Evolutionary conservation across 768 basidiomycete species (phyloP).

Genomic region (Hortiboletus campestris): DNA sequence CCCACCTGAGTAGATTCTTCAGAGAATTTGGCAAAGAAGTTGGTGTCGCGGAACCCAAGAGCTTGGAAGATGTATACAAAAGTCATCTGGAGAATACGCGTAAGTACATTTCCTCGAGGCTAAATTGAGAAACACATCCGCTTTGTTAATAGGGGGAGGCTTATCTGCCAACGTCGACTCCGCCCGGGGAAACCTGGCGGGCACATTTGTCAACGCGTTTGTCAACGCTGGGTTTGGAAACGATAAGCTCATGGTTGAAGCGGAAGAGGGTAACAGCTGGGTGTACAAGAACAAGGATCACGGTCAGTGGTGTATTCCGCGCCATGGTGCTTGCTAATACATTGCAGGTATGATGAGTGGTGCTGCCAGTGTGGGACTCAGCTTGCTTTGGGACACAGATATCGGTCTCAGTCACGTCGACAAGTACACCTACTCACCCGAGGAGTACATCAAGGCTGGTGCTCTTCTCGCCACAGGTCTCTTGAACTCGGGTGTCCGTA

Average conservation of each 20-base stretch:
- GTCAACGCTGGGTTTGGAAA: conserved; percentile 99
- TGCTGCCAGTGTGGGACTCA: conserved; percentile 89
- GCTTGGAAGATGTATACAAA: conserved; percentile 96
- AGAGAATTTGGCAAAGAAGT: conserved; percentile 91
- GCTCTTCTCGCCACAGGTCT: conserved; percentile 94
- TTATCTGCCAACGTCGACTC: conserved; percentile 83
- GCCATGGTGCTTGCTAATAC: conserved; percentile 1
- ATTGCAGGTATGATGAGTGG: conserved; percentile 89
- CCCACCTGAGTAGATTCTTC: conserved; percentile 80
- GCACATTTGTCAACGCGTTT: conserved; percentile 98
- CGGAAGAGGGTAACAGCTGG: conserved; percentile 96
- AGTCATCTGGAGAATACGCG: conserved; percentile 90
- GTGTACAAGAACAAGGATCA: conserved; percentile 99
- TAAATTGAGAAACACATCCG: not conserved
- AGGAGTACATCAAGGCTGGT: conserved; percentile 98
- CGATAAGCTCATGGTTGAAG: conserved; percentile 97
- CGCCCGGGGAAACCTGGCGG: conserved; percentile 90
- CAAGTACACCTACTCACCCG: conserved; percentile 94
- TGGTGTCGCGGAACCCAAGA: conserved; percentile 85
- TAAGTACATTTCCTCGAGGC: conserved; percentile 32
- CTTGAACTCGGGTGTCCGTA: conserved; percentile 83
- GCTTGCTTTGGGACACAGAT: conserved; percentile 95
- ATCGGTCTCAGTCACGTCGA: conserved; percentile 92
- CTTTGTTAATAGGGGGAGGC: conserved; percentile 48
- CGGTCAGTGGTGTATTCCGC: conserved; percentile 45